Evolutionary conservation across 1,284 basidiomycete genomes (phyloP), one percentile per base, ranked within the genome.

Genomic region (Rhodotorula sp.): DNA sequence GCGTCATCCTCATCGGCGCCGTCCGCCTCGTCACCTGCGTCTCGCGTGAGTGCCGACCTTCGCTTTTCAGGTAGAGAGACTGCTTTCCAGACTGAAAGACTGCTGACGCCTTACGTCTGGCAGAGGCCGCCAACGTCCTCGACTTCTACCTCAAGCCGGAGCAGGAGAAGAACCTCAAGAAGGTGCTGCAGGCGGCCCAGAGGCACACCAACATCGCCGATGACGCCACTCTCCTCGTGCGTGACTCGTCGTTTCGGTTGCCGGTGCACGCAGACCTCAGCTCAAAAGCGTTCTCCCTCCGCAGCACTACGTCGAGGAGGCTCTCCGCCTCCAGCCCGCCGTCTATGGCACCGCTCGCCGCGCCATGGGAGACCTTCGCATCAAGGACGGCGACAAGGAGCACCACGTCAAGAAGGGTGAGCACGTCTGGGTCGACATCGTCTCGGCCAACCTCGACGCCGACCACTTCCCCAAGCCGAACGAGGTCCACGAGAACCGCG

Each of bases 321-420:
- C 59, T 1, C 56, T 74, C 22, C 67, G 75, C 32, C 72, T 76
- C 36, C 68, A 67, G 34, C 75, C 75, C 6, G 56, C 64, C 51
- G 62, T 73, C 22, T 52, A 70, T 11, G 71, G 68, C 29, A 64
- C 70, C 44, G 67, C 68, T 27, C 73, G 75, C 29, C 51, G 66
- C 51, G 69, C 65, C 52, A 62, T 51, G 44, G 36, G 17, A 19
- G 48, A 46, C 22, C 39, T 49, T 5, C 32, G 29, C 30, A 52
- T 66, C 62, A 20, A 52, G 24, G 61, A 51, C 49, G 73, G 71
- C 27, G 29, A 66, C 20, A 36, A 65, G 47, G 27, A 27, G 24
- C 30, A 64, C 47, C 19, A 56, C 30, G n/a, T 70, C 55, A 47
- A 59, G 36, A 36, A 55, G 17, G 67, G 60, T n/a, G 60, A 71